Evolutionary conservation across 2,329 filamentous ascomycete species (phyloP), one percentile per base, ranked within the genome.

Genomic region (Scytalidium lignicola): DNA sequence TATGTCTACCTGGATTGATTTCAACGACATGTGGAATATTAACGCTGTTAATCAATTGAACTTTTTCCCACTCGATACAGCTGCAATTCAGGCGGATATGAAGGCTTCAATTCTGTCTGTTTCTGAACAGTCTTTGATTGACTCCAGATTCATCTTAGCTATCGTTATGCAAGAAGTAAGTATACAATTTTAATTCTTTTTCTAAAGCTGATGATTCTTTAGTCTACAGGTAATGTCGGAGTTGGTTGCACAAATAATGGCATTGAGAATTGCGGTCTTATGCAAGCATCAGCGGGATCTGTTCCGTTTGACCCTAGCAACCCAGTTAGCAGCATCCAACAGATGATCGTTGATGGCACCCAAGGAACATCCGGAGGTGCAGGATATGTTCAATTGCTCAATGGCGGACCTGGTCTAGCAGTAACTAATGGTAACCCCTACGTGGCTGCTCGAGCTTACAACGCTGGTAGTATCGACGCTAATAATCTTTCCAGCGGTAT

Each of bases 81-180:
- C 32, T 37, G 8, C 7, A 5, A 37, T 37, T 17, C 32, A 37
- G n/a, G 32, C n/a, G 7, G 32, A 37, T 37, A 17, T 37, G 32
- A 37, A 37, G 15, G 10, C 32, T 9, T 37, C 32, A 7, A 37
- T 37, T 17, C 32, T 37, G 5, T 37, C 32, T 4, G n/a, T 37
- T 17, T 8, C 32, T 9, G 32, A 5, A n/a, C 6, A 37, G 8
- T 37, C 32, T 13, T 4, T 5, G n/a, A 53, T 62, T 44, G 60
- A 62, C 47, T 47, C 57, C 32, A 52, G 60, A 19, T 49, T 59
- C 12, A 62, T 62, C 43, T 47, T 62, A 3, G 52, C 53, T 23
- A 56, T 62, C 17, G 58, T 62, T 40, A 61, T 62, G 58, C 60
- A 62, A 54, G 60, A 37, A 59, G 54, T 56, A 53, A 54, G 41